Base-by-base conservation (phyloP, 176 grass and related monocot species). In the Oryza rufipogon region DNA sequence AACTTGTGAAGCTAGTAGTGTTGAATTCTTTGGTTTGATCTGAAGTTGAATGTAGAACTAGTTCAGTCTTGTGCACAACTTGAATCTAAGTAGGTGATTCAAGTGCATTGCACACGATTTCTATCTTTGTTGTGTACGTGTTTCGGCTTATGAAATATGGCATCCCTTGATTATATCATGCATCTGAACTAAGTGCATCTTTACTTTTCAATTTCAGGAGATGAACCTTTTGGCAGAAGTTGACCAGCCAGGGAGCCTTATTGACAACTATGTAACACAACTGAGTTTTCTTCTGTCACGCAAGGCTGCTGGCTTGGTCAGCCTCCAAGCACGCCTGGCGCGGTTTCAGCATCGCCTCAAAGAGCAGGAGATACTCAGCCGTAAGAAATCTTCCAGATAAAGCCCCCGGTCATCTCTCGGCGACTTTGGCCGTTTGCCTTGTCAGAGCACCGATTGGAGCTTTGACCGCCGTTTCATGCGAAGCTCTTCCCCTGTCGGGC, bases 221-320 rank as follows among this genome's bases (percentile, higher is more conserved):
- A 99, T 99, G 96, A 99, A 99, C 88, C 94, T 98, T 80, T 92
- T 98, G 93, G 96, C 96, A 64, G 96, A 95, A 86, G 93, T 91
- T 41, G 96, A 99, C 65, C 96, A 99, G 80, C 96, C 93, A 72
- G 96, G 96, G 41, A 99, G 93, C 78, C 91, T 92, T 38, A 99
- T 96, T 51, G 96, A 96, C 81, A 94, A 91, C 77, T 99, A 99
- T 16, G 96, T 99, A 52, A 93, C 93, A 25, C 96, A 96, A 66
- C 68, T 99, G 77, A 99, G 91, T 61, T 99, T 99, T 83, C 85
- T 99, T 80, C 74, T 99, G 16, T 96, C 96, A 20, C 93, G 91
- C 44, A 99, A 99, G 85, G 96, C 93, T 44, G 89, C 93, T 5
- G 96, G 96, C 42, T 83, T 99, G 74, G 93, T 99, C 60, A 96